Percentiles rank a stretch among this genome's conserved stretches.
phyloP scores from a whole-genome alignment of 2,329 filamentous ascomycete genomes.

The Fusarium cyanostomum region DNA sequence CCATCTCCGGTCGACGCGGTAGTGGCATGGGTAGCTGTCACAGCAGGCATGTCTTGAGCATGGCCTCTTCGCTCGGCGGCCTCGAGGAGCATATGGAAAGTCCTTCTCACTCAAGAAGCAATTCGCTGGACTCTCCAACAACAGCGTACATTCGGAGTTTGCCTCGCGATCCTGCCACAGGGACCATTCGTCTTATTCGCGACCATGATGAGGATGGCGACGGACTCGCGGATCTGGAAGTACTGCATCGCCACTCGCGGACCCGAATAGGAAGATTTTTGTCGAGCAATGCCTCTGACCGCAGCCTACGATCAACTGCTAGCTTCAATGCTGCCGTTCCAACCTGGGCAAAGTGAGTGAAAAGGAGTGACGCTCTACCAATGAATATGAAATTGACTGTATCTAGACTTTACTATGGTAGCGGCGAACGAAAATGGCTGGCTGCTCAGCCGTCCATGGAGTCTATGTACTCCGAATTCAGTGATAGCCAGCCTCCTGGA shows the following conservation, averaged over 20 bases:
- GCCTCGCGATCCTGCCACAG: constrained; percentile 47
- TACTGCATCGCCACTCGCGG: constrained; percentile 63
- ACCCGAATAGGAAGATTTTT: constrained; percentile 62
- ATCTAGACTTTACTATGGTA: constrained; percentile 73
- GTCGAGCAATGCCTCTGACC: constrained; percentile 59
- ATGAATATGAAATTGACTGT: constrained; percentile 16
- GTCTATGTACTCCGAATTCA: constrained; percentile 57
- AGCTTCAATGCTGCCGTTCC: constrained; percentile 62
- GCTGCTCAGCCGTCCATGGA: constrained; percentile 56
- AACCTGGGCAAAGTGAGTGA: constrained; percentile 61
- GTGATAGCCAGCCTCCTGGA: constrained; percentile 58
- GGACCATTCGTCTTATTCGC: constrained; percentile 58
- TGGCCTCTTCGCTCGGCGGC: constrained; percentile 62
- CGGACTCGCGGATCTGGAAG: constrained; percentile 67
- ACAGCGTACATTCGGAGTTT: constrained; percentile 54
- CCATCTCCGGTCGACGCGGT: constrained; percentile 56
- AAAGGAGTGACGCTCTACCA: not conserved
- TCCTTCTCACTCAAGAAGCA: constrained; percentile 53
- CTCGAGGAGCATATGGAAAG: constrained; percentile 52
- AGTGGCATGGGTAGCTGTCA: constrained; percentile 61
- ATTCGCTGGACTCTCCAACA: constrained; percentile 61
- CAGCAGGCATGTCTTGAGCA: constrained; percentile 65
- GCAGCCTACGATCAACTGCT: constrained; percentile 61
- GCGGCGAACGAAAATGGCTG: constrained; percentile 67
- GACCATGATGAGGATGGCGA: constrained; percentile 73